Evolutionary conservation across 495 filamentous ascomycete genomes (phyloP).

Genomic region (Annulohypoxylon maeteangense): DNA sequence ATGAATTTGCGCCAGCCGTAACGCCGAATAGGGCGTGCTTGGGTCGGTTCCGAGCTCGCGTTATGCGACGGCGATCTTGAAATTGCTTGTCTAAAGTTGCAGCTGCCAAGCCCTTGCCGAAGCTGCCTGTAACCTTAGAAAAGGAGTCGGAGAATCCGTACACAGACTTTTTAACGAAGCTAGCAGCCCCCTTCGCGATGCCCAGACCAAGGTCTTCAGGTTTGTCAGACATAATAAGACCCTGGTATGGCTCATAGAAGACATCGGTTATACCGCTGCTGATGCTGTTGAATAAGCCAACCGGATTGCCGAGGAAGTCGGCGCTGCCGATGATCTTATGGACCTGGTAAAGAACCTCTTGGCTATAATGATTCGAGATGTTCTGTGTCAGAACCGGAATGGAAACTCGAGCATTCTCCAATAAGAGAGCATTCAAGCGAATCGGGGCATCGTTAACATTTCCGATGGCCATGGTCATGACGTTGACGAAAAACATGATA

Average conservation of each 20-base stretch:
- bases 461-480: constrained; percentile 98
- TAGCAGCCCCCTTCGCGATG: constrained; percentile 94
- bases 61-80: constrained; percentile 94
- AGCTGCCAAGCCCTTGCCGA: constrained; percentile 93
- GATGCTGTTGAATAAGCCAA: constrained; percentile 97
- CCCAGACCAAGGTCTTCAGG: constrained; percentile 94
- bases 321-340: constrained; percentile 97
- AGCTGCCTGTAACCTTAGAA: constrained; percentile 94
- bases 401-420: constrained; percentile 95
- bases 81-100: constrained; percentile 98
- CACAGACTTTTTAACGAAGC: constrained; percentile 97
- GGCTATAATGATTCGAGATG: constrained; percentile 91
- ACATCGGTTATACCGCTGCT: constrained; percentile 96
- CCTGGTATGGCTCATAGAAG: constrained; percentile 99
- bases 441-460: constrained; percentile 98
- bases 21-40: constrained; percentile 98
- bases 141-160: constrained; percentile 96
- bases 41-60: constrained; percentile 89
- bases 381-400: constrained; percentile 83
- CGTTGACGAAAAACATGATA: constrained; percentile 97
- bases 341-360: constrained; percentile 93
- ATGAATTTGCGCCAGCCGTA: constrained; percentile 93
- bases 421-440: constrained; percentile 88
- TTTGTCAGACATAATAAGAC: constrained; percentile 92
- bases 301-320: constrained; percentile 98